Conservation (phyloP, 106 monocot genomes). For the Xerophyta viscosa region DNA sequence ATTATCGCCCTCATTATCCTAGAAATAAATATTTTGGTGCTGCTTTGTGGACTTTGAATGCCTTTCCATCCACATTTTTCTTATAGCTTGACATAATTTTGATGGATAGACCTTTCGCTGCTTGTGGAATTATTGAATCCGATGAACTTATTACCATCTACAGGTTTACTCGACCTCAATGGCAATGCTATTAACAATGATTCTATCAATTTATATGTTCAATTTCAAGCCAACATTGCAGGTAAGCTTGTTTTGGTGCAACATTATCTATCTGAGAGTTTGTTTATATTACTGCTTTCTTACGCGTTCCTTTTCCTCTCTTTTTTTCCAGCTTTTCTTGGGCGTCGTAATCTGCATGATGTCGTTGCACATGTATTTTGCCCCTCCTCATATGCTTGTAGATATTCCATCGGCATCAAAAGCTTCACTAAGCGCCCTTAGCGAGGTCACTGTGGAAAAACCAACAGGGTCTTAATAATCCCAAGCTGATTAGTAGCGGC, state of each 20-base stretch:
- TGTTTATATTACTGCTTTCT: background rate
- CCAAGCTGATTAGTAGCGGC: too few species aligned
- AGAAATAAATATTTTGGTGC: too few species aligned
- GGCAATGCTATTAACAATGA: constrained; percentile 85
- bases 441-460: constrained; percentile 27
- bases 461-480: constrained; percentile 25
- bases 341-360: constrained; percentile 97
- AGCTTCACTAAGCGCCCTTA: constrained; percentile 17
- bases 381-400: constrained; percentile 67
- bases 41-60: too few species aligned
- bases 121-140: too few species aligned
- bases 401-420: constrained; percentile 53
- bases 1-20: too few species aligned
- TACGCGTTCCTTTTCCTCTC: constrained; percentile 1
- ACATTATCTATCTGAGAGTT: background rate
- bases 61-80: too few species aligned
- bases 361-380: constrained; percentile 95
- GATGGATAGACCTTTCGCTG: too few species aligned
- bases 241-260: constrained; percentile 23
- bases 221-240: constrained; percentile 69
- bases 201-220: constrained; percentile 67
- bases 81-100: too few species aligned
- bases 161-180: constrained; percentile 89
- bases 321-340: constrained; percentile 66
- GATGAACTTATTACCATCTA: background rate